A percentile compares a stretch with the other conserved stretches of the same genome.
Conservation (phyloP, 78 protist species). For the Isochrysis galbana region DNA sequence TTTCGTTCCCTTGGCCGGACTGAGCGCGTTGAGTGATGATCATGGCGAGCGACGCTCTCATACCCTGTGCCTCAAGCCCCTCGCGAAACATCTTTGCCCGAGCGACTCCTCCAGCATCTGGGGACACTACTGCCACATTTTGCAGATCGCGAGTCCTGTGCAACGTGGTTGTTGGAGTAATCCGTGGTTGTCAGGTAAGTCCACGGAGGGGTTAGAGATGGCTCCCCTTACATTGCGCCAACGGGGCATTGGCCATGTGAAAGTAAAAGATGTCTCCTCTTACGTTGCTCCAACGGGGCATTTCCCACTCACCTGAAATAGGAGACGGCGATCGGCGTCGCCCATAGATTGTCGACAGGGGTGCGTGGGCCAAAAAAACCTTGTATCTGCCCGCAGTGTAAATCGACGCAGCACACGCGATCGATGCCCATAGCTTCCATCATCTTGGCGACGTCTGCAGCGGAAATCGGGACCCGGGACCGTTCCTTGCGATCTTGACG, state of each 20-base stretch:
- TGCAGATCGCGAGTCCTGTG: not conserved
- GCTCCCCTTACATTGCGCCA: too few species aligned
- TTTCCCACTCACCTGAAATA: too few species aligned
- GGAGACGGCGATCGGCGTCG: constrained; percentile 28
- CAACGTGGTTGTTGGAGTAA: too few species aligned
- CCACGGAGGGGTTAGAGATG: too few species aligned
- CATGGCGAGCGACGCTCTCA: constrained; percentile 39
- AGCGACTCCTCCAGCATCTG: constrained; percentile 56
- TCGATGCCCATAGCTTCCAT: constrained; percentile 52
- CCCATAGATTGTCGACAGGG: constrained; percentile 51
- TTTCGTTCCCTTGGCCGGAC: not conserved
- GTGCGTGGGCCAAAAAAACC: constrained; percentile 60
- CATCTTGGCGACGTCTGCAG: constrained; percentile 67
- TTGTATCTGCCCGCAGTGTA: constrained; percentile 85
- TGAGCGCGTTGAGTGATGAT: constrained; percentile 31
- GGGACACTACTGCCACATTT: constrained; percentile 32
- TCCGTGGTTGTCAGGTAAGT: too few species aligned
- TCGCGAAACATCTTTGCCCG: constrained; percentile 52
- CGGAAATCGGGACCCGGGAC: constrained; percentile 82
- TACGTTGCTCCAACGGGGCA: too few species aligned
- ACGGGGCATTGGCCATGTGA: too few species aligned
- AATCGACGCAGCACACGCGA: constrained; percentile 73
- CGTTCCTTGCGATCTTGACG: constrained; percentile 73
- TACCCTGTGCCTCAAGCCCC: constrained; percentile 20
- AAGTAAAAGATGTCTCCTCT: too few species aligned